These are phyloP conservation scores for Hirsutella thompsonii DNA, from an alignment of 2,329 filamentous ascomycete genomes.

Conservation along the genomic window DNA sequence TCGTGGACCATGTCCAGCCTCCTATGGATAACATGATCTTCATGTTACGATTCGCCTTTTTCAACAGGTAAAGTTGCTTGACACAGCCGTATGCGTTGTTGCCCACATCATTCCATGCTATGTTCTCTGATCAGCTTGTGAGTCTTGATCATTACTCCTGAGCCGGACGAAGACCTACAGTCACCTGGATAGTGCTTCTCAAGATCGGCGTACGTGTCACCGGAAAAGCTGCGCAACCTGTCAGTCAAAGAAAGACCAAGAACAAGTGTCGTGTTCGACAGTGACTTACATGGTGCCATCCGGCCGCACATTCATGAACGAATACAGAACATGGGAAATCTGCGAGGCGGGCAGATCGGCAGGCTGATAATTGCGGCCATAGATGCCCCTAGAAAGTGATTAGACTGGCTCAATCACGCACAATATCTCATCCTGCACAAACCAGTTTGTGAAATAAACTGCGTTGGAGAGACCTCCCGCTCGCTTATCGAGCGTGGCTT, in stretches of 20 bases:
- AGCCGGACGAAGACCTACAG: constrained; percentile 25
- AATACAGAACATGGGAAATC: constrained; percentile 66
- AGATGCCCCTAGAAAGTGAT: constrained; percentile 45
- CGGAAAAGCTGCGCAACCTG: constrained; percentile 35
- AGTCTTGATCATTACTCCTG: not conserved
- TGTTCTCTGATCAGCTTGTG: not conserved
- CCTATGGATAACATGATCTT: constrained; percentile 73
- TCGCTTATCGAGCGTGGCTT: constrained; percentile 8
- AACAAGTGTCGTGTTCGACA: not conserved
- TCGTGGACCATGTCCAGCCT: constrained; percentile 72
- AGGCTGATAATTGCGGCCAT: constrained; percentile 61
- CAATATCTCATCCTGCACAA: constrained; percentile 3
- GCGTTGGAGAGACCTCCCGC: constrained; percentile 19
- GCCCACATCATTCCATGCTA: constrained; percentile 46
- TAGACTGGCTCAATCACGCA: not conserved
- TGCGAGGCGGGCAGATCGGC: constrained; percentile 55
- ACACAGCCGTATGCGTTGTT: constrained; percentile 70
- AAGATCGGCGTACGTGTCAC: constrained; percentile 55
- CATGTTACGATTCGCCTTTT: constrained; percentile 63
- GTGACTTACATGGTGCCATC: constrained; percentile 56
- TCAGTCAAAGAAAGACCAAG: not conserved
- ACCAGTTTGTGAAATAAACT: constrained; percentile 39
- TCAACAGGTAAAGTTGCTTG: constrained; percentile 68
- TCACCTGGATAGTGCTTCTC: constrained; percentile 64
- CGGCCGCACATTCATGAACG: constrained; percentile 64